Conservation (phyloP, 2,329 filamentous ascomycete genomes). For the Dryadomyces sulphureus region DNA sequence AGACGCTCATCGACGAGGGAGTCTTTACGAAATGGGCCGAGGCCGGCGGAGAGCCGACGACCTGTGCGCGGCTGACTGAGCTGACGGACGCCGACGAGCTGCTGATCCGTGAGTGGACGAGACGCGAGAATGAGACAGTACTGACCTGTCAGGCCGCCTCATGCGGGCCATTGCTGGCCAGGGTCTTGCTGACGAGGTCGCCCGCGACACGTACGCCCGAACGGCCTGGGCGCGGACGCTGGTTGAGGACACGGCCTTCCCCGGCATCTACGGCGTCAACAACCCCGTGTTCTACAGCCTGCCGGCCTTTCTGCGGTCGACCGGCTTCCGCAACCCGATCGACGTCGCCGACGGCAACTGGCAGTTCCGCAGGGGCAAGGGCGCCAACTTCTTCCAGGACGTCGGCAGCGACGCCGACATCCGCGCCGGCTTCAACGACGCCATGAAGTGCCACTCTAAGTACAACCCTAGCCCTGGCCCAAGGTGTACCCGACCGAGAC, state of each 20-base stretch:
- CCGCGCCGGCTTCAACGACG: background rate
- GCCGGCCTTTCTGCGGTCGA: background rate
- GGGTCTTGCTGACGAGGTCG: background rate
- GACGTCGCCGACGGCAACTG: background rate
- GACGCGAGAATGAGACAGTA: too few relatives aligned
- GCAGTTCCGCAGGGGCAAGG: background rate
- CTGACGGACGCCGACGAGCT: background rate
- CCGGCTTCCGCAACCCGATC: background rate
- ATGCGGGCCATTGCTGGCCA: background rate
- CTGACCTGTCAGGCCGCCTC: background rate
- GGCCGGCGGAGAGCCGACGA: background rate
- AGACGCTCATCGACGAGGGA: background rate
- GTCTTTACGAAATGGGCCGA: constrained; percentile 1
- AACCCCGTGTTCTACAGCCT: background rate
- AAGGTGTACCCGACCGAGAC: background rate
- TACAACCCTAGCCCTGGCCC: constrained; percentile 1
- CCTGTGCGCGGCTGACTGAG: background rate
- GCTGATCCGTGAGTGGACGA: background rate
- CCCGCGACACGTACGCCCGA: background rate
- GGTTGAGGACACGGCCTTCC: background rate
- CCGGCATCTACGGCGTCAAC: background rate
- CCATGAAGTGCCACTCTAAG: constrained; percentile 1
- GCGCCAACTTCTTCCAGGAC: background rate
- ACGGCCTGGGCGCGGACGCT: background rate
- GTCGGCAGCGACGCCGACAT: background rate